Conservation (phyloP, 768 basidiomycete species). For the Clathrus columnatus region DNA sequence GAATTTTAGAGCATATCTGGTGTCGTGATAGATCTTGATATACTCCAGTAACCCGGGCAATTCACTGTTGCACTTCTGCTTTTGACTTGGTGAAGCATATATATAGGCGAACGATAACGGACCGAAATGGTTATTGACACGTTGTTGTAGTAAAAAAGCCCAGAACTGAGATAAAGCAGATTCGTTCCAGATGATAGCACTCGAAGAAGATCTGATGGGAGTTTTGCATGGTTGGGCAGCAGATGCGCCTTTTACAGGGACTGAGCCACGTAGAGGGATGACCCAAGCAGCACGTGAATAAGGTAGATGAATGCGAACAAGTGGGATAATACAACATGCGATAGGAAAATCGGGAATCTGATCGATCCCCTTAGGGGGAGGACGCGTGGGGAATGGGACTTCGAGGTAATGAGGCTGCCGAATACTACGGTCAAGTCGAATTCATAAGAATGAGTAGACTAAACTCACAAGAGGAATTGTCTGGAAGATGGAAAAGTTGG, state of each 20-base stretch:
- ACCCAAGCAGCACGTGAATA: conserved; percentile 5
- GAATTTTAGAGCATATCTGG: conserved; percentile 4
- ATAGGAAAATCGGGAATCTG: conserved; percentile 4
- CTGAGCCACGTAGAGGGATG: conserved; percentile 1
- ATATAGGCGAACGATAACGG: conserved; percentile 4
- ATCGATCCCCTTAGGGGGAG: conserved; percentile 1
- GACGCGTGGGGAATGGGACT: neutral
- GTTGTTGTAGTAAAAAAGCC: conserved; percentile 6
- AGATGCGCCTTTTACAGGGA: conserved; percentile 1
- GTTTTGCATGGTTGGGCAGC: neutral
- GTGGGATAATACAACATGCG: neutral
- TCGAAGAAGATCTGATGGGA: neutral
- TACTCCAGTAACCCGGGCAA: neutral
- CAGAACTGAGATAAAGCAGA: conserved; percentile 4
- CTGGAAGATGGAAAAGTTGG: neutral
- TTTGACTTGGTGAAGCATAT: neutral
- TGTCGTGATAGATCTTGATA: conserved; percentile 10
- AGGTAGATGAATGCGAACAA: neutral
- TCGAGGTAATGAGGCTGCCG: conserved; percentile 6
- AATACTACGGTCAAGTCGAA: neutral
- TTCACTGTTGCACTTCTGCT: neutral
- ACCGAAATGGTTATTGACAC: conserved; percentile 1
- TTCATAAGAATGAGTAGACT: neutral
- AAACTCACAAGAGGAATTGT: neutral
- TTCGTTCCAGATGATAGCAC: conserved; percentile 1